A percentile compares a stretch with the other conserved stretches of the same genome.
Evolutionary conservation across 2,329 filamentous ascomycete genomes (phyloP).

Genomic region (Dothistroma pini): DNA sequence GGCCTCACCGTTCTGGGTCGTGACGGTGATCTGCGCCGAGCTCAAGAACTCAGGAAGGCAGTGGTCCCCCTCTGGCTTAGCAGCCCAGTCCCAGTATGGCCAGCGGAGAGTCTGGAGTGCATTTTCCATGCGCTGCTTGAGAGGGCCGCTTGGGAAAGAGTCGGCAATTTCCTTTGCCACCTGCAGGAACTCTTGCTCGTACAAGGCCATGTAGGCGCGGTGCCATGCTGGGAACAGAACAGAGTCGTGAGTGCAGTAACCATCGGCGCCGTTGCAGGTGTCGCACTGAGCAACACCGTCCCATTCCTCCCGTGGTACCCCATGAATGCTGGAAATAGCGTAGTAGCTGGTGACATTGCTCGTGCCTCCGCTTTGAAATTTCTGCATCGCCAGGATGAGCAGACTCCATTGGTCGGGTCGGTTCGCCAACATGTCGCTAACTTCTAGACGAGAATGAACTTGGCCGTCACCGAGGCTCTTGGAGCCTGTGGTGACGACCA

Average conservation of each 20-base stretch:
- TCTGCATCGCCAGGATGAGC: conserved; percentile 20
- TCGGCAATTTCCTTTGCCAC: conserved; percentile 29
- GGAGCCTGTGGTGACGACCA: conserved; percentile 21
- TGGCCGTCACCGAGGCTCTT: conserved; percentile 17
- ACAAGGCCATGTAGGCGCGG: conserved; percentile 33
- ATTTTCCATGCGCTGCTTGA: conserved; percentile 22
- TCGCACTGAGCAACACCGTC: conserved; percentile 30
- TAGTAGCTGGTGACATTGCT: conserved; percentile 17
- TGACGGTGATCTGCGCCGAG: conserved; percentile 25
- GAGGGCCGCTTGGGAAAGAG: conserved; percentile 20
- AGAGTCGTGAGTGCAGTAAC: conserved; percentile 37
- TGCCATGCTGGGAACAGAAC: conserved; percentile 36
- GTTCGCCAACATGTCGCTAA: conserved; percentile 17
- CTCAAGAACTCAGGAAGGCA: conserved; percentile 26
- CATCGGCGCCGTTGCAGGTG: conserved; percentile 27
- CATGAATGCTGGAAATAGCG: conserved; percentile 25
- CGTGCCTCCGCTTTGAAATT: conserved; percentile 11
- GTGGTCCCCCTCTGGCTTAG: conserved; percentile 18
- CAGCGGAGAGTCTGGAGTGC: conserved; percentile 28
- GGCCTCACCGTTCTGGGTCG: conserved; percentile 24
- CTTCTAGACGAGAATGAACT: conserved; percentile 19
- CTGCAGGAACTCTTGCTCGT: conserved; percentile 33
- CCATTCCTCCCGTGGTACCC: conserved; percentile 31
- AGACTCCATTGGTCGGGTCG: conserved; percentile 22
- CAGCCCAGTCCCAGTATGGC: conserved; percentile 32